These are phyloP conservation scores for Collariella sp. DNA, from an alignment of 495 filamentous ascomycete species.

Conservation along the genomic window DNA sequence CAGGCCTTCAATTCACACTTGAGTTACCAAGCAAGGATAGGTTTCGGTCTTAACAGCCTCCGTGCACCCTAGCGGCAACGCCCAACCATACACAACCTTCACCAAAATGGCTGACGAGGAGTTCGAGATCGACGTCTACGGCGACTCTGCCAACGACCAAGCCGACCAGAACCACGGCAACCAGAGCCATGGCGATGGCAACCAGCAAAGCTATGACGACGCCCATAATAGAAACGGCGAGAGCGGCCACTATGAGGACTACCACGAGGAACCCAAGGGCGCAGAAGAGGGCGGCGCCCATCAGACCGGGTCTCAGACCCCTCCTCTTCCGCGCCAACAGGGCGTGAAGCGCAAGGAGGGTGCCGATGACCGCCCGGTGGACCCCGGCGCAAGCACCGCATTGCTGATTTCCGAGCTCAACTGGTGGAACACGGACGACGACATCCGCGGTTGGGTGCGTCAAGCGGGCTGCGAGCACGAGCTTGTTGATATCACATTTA, in stretches of 20 bases:
- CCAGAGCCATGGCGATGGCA: constrained; percentile 84
- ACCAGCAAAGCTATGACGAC: constrained; percentile 43
- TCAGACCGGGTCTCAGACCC: constrained; percentile 19
- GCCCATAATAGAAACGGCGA: constrained; percentile 39
- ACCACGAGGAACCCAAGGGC: constrained; percentile 29
- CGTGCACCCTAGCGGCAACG: background rate
- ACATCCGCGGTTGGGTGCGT: constrained; percentile 80
- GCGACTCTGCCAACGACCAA: constrained; percentile 55
- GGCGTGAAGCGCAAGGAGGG: constrained; percentile 70
- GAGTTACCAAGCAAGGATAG: constrained; percentile 11
- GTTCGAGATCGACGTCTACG: constrained; percentile 98
- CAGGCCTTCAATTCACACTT: constrained; percentile 24
- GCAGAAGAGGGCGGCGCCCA: constrained; percentile 35
- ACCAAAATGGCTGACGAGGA: constrained; percentile 61
- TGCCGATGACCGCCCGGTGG: constrained; percentile 65
- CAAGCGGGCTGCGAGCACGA: constrained; percentile 69
- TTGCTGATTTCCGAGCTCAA: constrained; percentile 78
- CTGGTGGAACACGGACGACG: constrained; percentile 97
- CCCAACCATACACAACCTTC: background rate
- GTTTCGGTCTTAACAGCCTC: background rate
- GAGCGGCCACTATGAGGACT: constrained; percentile 26
- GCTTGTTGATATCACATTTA: constrained; percentile 88
- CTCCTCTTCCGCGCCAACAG: constrained; percentile 43
- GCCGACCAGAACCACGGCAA: constrained; percentile 39
- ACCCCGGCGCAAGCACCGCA: constrained; percentile 74